Evolutionary conservation across 1,284 basidiomycete genomes (phyloP).

Genomic region (Austroboletus olivaceoglutinosus): DNA sequence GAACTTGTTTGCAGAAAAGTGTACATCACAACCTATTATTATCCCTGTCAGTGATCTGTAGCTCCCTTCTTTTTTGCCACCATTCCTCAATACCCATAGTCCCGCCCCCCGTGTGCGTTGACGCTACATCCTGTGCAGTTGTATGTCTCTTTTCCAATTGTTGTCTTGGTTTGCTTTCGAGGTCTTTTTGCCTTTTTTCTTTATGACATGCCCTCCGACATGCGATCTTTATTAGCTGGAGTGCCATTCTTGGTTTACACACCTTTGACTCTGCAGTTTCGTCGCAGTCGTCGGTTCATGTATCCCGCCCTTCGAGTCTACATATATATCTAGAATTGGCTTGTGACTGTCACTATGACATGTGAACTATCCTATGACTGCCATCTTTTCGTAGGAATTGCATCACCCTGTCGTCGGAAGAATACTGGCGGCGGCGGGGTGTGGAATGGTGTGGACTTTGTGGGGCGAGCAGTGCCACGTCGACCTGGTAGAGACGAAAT

Average conservation of each 20-base stretch:
- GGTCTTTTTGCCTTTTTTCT: background rate
- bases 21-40: constrained; percentile 34
- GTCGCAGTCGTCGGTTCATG: constrained; percentile 10
- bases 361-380: constrained; percentile 4
- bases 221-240: constrained; percentile 15
- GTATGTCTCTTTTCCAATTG: constrained; percentile 16
- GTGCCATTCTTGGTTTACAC: constrained; percentile 8
- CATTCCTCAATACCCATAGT: constrained; percentile 18
- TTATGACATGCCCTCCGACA: constrained; percentile 11
- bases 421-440: no score
- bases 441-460: no score
- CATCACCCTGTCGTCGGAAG: no score
- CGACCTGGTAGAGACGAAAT: no score
- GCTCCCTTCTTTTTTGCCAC: constrained; percentile 7
- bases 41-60: constrained; percentile 32
- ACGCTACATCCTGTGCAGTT: constrained; percentile 21
- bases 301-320: constrained; percentile 3
- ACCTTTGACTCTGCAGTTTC: constrained; percentile 3
- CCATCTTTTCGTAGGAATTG: background rate
- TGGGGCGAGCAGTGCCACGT: no score
- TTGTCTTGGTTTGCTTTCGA: constrained; percentile 30
- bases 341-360: background rate
- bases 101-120: constrained; percentile 8
- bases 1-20: constrained; percentile 29
- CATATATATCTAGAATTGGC: constrained; percentile 17